Conservation (phyloP, 2,329 filamentous ascomycete species). For the Cercospora citrullina region DNA sequence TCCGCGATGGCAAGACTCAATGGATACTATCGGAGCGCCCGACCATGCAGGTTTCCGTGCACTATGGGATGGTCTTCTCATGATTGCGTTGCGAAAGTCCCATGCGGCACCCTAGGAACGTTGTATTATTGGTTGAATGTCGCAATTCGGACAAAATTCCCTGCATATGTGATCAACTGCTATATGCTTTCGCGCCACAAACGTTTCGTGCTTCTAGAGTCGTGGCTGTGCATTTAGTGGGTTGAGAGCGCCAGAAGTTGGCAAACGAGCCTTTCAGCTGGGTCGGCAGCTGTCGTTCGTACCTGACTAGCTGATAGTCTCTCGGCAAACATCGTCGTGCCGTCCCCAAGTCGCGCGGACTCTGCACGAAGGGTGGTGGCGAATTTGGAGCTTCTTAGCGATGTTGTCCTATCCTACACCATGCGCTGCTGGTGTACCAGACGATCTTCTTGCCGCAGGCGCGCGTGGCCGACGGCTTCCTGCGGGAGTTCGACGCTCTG, state of each 20-base stretch:
- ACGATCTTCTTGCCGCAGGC: not conserved
- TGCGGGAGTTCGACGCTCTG: not conserved
- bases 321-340: not conserved
- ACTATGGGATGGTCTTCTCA: slow-evolving; percentile 3
- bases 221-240: not conserved
- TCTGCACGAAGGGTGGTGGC: not conserved
- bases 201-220: not conserved
- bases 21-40: slow-evolving; percentile 14
- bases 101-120: not conserved
- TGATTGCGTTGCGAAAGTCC: not conserved
- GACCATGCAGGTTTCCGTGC: slow-evolving; percentile 4
- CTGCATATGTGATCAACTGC: slow-evolving; percentile 1
- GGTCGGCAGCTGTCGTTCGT: not conserved
- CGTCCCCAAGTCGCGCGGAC: not conserved
- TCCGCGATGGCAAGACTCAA: not conserved
- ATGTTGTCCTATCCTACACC: not conserved
- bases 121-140: slow-evolving; percentile 19
- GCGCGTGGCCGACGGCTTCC: not conserved
- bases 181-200: not conserved
- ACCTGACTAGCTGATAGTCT: not conserved
- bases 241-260: not conserved
- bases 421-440: not conserved
- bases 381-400: not conserved
- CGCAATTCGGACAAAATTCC: slow-evolving; percentile 16
- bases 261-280: not conserved